Base-by-base conservation (phyloP, 1,139 yeast genomes). In the Hemisphaericaspora xylofermentans region DNA sequence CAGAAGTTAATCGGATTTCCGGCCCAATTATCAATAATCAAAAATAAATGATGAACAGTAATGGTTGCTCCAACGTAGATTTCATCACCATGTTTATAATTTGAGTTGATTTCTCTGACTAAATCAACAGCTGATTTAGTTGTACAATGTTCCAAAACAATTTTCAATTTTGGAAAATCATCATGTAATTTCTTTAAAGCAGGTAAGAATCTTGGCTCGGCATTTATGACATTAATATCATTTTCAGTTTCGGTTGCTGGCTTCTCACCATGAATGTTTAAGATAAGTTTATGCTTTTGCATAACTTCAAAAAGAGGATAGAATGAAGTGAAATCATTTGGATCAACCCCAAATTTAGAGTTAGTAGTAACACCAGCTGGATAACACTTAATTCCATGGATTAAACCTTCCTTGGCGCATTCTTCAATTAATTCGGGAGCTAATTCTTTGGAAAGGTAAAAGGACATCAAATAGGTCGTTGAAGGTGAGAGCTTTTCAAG, bases 301-400 rank as follows among this genome's bases (percentile, higher is more conserved):
- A 93, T 83, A 15, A 88, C 95, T 55, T 84, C 76, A 58, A 93
- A 93, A 9, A 93, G 75, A 4, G 96, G 96, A 61, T 89, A 93
- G 57, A 89, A 94, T 3, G 77, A 81, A 39, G 83, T 78, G 62
- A 93, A 93, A 56, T 93, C 95, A 53, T 89, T 88, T 21, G 94
- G 94, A 61, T 85, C 93, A 27, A 93, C 97, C 34, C 98, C 98
- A n/a, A 84, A 88, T 39, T 77, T 66, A 6, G 96, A 88, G 66
- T 93, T 94, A 38, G 99, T 93, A 12, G 99, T 93, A 26, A 94
- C 99, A 36, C 99, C 99, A 1, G 98, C 97, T 24, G 98, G 98
- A 60, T 94, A 93, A 61, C 96, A 89, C 61, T 93, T 94, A 49
- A 89, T 86, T 44, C 95, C 95, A 31, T 85, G 82, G 30, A 89